Evolutionary conservation across 179 eudicot species (phyloP).

Genomic region (Actinidia chinensis): DNA sequence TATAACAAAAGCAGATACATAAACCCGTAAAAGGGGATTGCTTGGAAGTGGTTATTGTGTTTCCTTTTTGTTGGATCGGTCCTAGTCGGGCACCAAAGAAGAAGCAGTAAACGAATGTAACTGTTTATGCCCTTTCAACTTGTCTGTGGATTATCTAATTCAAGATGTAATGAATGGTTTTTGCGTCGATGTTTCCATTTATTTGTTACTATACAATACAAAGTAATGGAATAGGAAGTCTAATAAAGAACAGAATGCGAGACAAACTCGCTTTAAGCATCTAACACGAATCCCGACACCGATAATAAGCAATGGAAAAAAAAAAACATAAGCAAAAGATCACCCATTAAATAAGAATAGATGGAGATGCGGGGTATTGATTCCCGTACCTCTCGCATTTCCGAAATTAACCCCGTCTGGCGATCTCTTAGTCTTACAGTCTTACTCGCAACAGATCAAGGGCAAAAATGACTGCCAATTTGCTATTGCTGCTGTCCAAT

Average conservation of each 20-base stretch:
- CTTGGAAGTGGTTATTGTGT: neutral
- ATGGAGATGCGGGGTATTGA: too few species aligned
- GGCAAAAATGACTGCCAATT: too few species aligned
- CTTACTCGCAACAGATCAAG: too few species aligned
- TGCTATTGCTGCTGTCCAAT: too few species aligned
- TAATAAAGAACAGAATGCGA: neutral
- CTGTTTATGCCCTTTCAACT: neutral
- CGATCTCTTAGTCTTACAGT: too few species aligned
- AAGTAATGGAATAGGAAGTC: neutral
- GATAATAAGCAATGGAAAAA: neutral
- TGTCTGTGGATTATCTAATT: constrained; percentile 11
- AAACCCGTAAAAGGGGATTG: neutral
- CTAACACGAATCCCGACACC: neutral
- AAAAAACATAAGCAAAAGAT: too few species aligned
- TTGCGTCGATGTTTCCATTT: neutral
- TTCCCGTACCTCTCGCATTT: too few species aligned
- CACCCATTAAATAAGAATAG: too few species aligned
- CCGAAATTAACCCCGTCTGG: too few species aligned
- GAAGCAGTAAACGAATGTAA: constrained; percentile 1
- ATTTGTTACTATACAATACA: neutral
- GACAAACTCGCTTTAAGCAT: neutral
- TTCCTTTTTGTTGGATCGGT: neutral
- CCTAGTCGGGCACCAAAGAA: neutral
- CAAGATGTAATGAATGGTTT: neutral
- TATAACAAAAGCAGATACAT: neutral